Evolutionary conservation across 306 rosid species (phyloP).

Genomic region (Oxytropis ochrocephala): DNA sequence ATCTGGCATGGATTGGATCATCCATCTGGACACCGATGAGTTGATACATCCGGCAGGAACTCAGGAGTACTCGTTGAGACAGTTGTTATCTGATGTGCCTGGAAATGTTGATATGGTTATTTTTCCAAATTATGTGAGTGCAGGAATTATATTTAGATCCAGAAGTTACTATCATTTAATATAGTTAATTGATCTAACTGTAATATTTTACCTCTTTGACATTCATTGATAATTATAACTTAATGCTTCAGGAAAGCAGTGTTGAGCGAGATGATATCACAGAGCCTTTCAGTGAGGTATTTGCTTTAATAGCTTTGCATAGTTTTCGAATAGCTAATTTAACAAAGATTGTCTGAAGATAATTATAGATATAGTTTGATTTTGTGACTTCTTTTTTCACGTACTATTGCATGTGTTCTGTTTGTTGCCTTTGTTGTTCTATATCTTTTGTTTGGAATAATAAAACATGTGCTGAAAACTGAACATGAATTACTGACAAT

Average conservation of each 20-base stretch:
- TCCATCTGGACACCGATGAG: slow-evolving; percentile 97
- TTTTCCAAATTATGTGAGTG: slow-evolving; percentile 93
- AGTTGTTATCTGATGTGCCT: slow-evolving; percentile 74
- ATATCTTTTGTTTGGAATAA: neutral
- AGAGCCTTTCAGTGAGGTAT: slow-evolving; percentile 98
- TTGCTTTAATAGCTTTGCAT: neutral
- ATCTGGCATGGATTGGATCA: slow-evolving; percentile 88
- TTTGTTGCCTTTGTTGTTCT: neutral
- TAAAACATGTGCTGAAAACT: neutral
- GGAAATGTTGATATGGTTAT: slow-evolving; percentile 84
- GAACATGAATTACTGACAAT: neutral
- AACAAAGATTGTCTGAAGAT: neutral
- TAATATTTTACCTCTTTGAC: slow-evolving; percentile 10
- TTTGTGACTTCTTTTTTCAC: neutral
- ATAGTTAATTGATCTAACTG: neutral
- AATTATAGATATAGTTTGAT: neutral
- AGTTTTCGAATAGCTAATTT: neutral
- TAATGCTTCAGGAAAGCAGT: slow-evolving; percentile 74
- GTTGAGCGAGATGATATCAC: slow-evolving; percentile 79
- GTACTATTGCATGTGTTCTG: neutral
- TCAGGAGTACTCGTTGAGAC: slow-evolving; percentile 79
- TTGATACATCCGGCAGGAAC: slow-evolving; percentile 69
- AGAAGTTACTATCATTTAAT: neutral
- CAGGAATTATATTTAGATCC: slow-evolving; percentile 9
- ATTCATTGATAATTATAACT: slow-evolving; percentile 4